A percentile compares a stretch with the other conserved stretches of the same genome.
phyloP scores from a whole-genome alignment of 768 basidiomycete genomes.

The Tephrocybe sp. region DNA sequence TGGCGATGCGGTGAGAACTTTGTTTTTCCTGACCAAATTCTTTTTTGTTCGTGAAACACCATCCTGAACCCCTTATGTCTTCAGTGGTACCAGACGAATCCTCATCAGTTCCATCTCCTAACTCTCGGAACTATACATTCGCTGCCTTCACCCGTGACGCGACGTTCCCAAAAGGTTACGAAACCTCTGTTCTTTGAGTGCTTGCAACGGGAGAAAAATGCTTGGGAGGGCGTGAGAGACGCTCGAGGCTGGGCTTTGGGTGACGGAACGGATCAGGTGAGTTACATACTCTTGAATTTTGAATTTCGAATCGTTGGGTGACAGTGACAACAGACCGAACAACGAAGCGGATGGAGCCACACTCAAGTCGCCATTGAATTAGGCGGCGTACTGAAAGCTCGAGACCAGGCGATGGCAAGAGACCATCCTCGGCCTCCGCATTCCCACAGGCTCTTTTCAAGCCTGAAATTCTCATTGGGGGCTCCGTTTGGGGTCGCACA shows the following conservation, averaged over 20 bases:
- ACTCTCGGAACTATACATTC: slow-evolving; percentile 84
- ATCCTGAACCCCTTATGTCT: background rate
- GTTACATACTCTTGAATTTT: background rate
- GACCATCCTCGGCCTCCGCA: slow-evolving; percentile 21
- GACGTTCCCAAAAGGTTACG: slow-evolving; percentile 76
- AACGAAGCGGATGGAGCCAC: slow-evolving; percentile 49
- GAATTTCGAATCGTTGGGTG: background rate
- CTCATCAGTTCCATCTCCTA: slow-evolving; percentile 85
- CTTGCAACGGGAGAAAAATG: slow-evolving; percentile 55
- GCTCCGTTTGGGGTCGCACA: slow-evolving; percentile 32
- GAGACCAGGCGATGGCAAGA: slow-evolving; percentile 26
- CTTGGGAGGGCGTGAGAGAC: slow-evolving; percentile 57
- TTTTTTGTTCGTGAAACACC: background rate
- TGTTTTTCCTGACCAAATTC: background rate
- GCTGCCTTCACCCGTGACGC: slow-evolving; percentile 82
- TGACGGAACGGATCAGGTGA: slow-evolving; percentile 18
- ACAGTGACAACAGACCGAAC: slow-evolving; percentile 1
- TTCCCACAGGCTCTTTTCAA: slow-evolving; percentile 53
- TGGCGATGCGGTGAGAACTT: slow-evolving; percentile 50
- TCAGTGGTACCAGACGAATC: slow-evolving; percentile 69
- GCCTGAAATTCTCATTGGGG: slow-evolving; percentile 42
- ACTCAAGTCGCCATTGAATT: slow-evolving; percentile 54
- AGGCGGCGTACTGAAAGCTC: slow-evolving; percentile 57
- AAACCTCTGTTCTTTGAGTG: slow-evolving; percentile 87
- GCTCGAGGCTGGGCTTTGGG: slow-evolving; percentile 58